A percentile compares a stretch with the other conserved stretches of the same genome.
These are phyloP conservation scores for Rhodomyrtus tomentosa DNA, from an alignment of 345 rosid species.

Conservation along the genomic window DNA sequence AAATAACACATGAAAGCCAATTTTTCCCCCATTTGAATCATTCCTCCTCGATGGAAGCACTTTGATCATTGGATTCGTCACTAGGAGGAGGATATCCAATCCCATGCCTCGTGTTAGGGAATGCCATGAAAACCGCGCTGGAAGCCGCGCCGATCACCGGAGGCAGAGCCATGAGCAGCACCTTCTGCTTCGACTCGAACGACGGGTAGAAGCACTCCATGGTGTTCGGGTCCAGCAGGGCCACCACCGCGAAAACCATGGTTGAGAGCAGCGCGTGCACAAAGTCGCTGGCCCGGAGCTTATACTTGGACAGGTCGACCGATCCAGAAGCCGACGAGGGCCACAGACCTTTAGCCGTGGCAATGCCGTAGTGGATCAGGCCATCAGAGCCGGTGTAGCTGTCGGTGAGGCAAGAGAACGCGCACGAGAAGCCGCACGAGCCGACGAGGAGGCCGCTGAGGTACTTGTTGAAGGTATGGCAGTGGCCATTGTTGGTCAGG, in stretches of 20 bases:
- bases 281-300: slow-evolving; percentile 45
- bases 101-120: slow-evolving; percentile 69
- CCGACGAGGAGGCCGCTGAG: slow-evolving; percentile 37
- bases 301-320: slow-evolving; percentile 33
- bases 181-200: slow-evolving; percentile 35
- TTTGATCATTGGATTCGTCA: neutral
- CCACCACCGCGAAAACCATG: slow-evolving; percentile 38
- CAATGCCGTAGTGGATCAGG: slow-evolving; percentile 43
- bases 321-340: slow-evolving; percentile 22
- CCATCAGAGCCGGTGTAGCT: slow-evolving; percentile 46
- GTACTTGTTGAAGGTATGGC: slow-evolving; percentile 40
- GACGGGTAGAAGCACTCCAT: slow-evolving; percentile 54
- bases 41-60: slow-evolving; percentile 14
- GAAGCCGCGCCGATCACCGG: slow-evolving; percentile 48
- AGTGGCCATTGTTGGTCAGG: slow-evolving; percentile 57
- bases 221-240: slow-evolving; percentile 50
- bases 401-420: slow-evolving; percentile 64
- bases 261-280: slow-evolving; percentile 44
- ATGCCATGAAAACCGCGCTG: slow-evolving; percentile 35
- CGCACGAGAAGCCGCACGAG: slow-evolving; percentile 59
- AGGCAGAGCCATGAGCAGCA: slow-evolving; percentile 51
- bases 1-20: neutral
- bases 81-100: slow-evolving; percentile 51
- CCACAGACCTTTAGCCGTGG: slow-evolving; percentile 52
- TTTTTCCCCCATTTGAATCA: neutral